These are phyloP conservation scores for Periconia macrospinosa DNA, from an alignment of 2,329 filamentous ascomycete species.

Conservation along the genomic window DNA sequence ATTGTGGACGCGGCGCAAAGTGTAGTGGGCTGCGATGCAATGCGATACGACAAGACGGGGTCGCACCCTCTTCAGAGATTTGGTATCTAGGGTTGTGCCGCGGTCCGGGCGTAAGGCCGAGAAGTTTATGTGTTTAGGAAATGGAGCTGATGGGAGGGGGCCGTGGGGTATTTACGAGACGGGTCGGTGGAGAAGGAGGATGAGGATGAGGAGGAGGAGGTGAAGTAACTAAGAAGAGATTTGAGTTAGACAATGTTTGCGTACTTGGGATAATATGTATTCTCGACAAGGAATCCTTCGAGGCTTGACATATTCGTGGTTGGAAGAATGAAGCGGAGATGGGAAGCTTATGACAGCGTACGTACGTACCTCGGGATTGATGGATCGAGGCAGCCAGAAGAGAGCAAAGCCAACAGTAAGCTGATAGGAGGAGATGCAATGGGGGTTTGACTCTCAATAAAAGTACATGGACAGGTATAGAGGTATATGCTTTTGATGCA, in stretches of 20 bases:
- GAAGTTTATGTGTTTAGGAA: not conserved
- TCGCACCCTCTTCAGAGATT: not conserved
- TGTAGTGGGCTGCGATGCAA: not conserved
- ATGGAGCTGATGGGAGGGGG: not conserved
- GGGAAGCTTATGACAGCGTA: not conserved
- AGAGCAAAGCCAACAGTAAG: not conserved
- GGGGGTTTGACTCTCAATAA: too few relatives aligned
- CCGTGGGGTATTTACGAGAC: not conserved
- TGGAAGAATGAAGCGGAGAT: not conserved
- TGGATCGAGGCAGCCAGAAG: not conserved
- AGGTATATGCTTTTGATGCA: too few relatives aligned
- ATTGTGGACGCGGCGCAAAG: conserved; percentile 29
- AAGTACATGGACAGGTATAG: too few relatives aligned
- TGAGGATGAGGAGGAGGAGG: not conserved
- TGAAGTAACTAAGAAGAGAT: not conserved
- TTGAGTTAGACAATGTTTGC: not conserved
- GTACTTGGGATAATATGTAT: not conserved
- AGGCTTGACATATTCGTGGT: not conserved
- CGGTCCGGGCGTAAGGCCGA: not conserved
- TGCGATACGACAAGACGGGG: not conserved
- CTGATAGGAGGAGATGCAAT: too few relatives aligned
- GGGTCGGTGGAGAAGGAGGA: too few relatives aligned
- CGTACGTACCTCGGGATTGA: not conserved
- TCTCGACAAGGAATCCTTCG: not conserved
- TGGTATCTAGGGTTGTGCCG: not conserved